Percentiles rank a stretch among this genome's conserved stretches.
phyloP scores from a whole-genome alignment of 164 flowering plant genomes.

The Magnolia sinica region DNA sequence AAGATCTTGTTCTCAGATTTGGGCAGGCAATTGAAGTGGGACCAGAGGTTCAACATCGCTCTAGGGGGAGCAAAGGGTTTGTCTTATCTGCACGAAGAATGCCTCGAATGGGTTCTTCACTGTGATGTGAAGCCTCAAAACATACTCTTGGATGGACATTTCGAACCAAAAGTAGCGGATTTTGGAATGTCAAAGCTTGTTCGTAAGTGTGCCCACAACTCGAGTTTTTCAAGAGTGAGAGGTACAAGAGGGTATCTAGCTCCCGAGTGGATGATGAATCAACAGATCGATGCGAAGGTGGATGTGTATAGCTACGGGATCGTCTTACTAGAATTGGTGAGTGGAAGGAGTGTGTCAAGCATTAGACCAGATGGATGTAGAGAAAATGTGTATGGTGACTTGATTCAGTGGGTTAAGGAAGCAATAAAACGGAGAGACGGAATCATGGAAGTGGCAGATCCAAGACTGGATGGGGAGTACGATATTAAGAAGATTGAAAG shows the following conservation, averaged over 20 bases:
- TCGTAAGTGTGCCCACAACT: background rate
- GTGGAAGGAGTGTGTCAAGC: constrained; percentile 1
- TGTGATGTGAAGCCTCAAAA: constrained; percentile 41
- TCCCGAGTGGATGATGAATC: constrained; percentile 39
- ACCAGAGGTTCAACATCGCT: constrained; percentile 23
- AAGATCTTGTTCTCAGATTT: constrained; percentile 15
- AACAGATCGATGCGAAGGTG: constrained; percentile 30
- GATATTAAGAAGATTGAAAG: background rate
- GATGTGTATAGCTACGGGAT: constrained; percentile 50
- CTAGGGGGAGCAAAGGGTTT: constrained; percentile 32
- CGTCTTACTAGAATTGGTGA: constrained; percentile 30
- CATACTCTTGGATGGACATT: constrained; percentile 27
- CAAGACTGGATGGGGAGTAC: background rate
- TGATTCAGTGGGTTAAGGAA: constrained; percentile 1
- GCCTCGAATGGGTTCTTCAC: constrained; percentile 40
- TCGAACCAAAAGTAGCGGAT: constrained; percentile 34
- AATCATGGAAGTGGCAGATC: background rate
- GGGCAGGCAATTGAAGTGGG: constrained; percentile 8
- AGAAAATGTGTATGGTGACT: background rate
- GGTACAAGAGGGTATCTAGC: constrained; percentile 50
- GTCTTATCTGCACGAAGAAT: constrained; percentile 39
- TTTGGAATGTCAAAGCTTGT: constrained; percentile 34
- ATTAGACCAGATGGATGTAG: background rate
- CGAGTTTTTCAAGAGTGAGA: constrained; percentile 27
- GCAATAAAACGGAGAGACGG: background rate